phyloP scores from a whole-genome alignment of 1,139 yeast genomes.

The Candida mesenterica region DNA sequence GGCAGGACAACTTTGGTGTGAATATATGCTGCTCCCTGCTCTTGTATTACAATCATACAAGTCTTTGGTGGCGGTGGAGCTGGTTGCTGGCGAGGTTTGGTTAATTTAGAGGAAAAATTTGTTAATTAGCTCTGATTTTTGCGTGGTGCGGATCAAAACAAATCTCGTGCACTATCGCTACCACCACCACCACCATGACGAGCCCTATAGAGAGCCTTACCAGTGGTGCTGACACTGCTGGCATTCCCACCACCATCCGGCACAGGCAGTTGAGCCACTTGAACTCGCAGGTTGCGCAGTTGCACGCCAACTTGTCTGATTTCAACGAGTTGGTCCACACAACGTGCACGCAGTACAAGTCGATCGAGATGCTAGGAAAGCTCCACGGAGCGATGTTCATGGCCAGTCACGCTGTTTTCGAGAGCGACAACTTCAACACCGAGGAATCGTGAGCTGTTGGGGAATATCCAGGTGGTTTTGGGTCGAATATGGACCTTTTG shows the following conservation, averaged over 20 bases:
- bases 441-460: constrained; percentile 6
- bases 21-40: no score
- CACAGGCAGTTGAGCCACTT: constrained; percentile 51
- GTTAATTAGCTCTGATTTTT: not conserved
- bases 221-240: not conserved
- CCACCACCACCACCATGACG: no score
- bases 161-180: no score
- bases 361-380: constrained; percentile 56
- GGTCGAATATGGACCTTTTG: no score
- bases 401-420: constrained; percentile 65
- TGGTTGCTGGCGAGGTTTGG: no score
- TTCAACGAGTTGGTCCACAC: constrained; percentile 54
- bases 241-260: not conserved
- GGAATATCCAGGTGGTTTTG: constrained; percentile 3
- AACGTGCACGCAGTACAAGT: constrained; percentile 56
- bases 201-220: no score
- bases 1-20: no score
- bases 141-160: no score
- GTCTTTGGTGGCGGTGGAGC: not conserved
- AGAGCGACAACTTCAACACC: constrained; percentile 34
- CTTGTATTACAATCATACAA: not conserved
- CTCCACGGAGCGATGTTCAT: constrained; percentile 62
- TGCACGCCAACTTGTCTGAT: constrained; percentile 58
- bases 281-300: constrained; percentile 61
- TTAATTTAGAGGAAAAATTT: not conserved